A percentile compares a stretch with the other conserved stretches of the same genome.
Conservation (phyloP, 257 asterid species). For the Ilex aquifolium region DNA sequence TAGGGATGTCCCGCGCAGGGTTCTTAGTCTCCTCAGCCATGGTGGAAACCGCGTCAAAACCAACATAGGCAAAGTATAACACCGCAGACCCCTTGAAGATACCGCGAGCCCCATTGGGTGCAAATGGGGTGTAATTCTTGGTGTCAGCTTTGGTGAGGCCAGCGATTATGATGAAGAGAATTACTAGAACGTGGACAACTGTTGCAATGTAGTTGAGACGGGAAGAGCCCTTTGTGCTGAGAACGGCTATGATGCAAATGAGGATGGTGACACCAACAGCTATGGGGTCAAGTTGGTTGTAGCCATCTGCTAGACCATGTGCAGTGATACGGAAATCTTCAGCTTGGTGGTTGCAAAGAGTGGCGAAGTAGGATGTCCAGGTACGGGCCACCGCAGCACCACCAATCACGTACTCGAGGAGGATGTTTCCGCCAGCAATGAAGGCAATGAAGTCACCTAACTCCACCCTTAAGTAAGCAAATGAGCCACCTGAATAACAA, state of each 20-base stretch:
- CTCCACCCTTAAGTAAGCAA: constrained; percentile 82
- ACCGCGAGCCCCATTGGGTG: constrained; percentile 38
- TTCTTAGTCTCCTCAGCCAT: constrained; percentile 62
- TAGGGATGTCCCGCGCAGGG: constrained; percentile 46
- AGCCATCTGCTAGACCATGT: constrained; percentile 16
- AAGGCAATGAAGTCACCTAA: constrained; percentile 87
- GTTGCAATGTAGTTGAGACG: constrained; percentile 57
- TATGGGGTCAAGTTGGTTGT: constrained; percentile 49
- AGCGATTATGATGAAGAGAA: constrained; percentile 43
- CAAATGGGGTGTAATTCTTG: constrained; percentile 34
- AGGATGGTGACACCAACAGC: constrained; percentile 28
- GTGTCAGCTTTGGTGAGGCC: constrained; percentile 42
- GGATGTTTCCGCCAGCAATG: constrained; percentile 77
- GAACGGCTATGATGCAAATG: constrained; percentile 35
- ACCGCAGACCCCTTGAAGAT: constrained; percentile 49
- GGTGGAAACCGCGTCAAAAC: constrained; percentile 62
- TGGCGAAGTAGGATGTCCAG: constrained; percentile 88
- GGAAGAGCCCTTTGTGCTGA: constrained; percentile 54
- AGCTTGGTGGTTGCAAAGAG: constrained; percentile 44
- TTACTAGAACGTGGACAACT: constrained; percentile 37
- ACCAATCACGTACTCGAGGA: constrained; percentile 64
- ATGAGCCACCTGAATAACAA: constrained; percentile 55
- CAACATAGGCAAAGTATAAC: constrained; percentile 48
- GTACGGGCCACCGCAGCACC: constrained; percentile 89
- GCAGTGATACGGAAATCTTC: constrained; percentile 34